phyloP scores from a whole-genome alignment of 1,284 basidiomycete genomes.

The Tilletia indica region DNA sequence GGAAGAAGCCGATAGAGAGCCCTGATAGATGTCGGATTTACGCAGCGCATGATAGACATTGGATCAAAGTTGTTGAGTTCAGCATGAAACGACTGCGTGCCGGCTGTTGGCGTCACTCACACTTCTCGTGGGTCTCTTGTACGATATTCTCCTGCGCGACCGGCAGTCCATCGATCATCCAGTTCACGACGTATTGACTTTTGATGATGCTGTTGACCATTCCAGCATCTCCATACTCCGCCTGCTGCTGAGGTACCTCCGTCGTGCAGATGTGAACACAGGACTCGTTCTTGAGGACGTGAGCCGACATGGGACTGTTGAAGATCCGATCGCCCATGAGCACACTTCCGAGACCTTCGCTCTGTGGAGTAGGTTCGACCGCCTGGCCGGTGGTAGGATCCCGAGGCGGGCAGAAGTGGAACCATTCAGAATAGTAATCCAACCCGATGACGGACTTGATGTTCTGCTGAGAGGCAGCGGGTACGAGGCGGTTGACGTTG shows the following conservation, averaged over 20 bases:
- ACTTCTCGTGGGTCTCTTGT: conserved; percentile 67
- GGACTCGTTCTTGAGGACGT: conserved; percentile 70
- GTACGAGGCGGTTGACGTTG: conserved; percentile 54
- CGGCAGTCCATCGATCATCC: conserved; percentile 90
- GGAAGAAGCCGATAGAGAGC: conserved; percentile 56
- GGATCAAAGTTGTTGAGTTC: not conserved
- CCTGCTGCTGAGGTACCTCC: conserved; percentile 62
- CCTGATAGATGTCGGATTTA: conserved; percentile 66
- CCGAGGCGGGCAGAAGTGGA: conserved; percentile 82
- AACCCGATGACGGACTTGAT: conserved; percentile 48
- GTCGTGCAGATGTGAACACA: conserved; percentile 75
- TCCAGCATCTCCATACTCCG: conserved; percentile 63
- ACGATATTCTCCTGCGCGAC: conserved; percentile 80
- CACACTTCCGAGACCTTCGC: conserved; percentile 86
- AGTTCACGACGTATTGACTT: conserved; percentile 91
- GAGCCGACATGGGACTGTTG: conserved; percentile 79
- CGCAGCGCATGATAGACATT: not conserved
- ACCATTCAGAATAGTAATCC: conserved; percentile 80
- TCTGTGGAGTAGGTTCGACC: conserved; percentile 70
- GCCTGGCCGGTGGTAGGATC: conserved; percentile 48
- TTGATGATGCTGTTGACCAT: conserved; percentile 89
- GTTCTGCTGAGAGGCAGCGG: conserved; percentile 44
- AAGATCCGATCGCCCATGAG: conserved; percentile 95
- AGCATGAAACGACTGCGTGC: not conserved
- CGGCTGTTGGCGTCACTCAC: not conserved